phyloP scores from a whole-genome alignment of 371 early-diverging fungal species.

The Lichtheimia hyalospora region DNA sequence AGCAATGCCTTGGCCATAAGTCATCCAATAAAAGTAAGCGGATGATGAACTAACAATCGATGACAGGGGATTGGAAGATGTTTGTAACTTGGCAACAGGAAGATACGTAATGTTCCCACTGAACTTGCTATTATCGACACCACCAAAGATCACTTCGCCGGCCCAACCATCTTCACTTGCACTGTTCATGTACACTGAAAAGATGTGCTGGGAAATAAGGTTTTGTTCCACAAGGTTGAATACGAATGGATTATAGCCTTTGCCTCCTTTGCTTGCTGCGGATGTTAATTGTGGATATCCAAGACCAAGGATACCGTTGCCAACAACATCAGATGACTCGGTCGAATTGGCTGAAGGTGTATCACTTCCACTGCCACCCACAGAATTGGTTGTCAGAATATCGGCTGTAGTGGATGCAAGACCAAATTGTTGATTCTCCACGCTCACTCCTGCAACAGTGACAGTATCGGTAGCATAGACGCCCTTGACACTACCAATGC shows the following conservation, averaged over 20 bases:
- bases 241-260: constrained; percentile 36
- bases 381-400: constrained; percentile 33
- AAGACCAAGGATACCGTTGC: constrained; percentile 46
- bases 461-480: constrained; percentile 41
- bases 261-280: constrained; percentile 17
- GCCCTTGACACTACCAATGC: constrained; percentile 44
- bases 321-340: not conserved
- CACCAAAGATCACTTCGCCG: constrained; percentile 65
- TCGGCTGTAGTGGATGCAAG: constrained; percentile 26
- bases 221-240: constrained; percentile 37
- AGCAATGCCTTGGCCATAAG: constrained; percentile 33
- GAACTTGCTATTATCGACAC: constrained; percentile 51
- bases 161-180: constrained; percentile 23
- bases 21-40: constrained; percentile 41
- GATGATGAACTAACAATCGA: not conserved
- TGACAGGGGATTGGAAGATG: constrained; percentile 5
- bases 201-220: constrained; percentile 31
- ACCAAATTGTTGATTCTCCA: constrained; percentile 39
- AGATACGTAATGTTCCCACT: constrained; percentile 50
- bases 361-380: constrained; percentile 17
- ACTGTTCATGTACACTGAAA: constrained; percentile 39
- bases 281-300: constrained; percentile 41
- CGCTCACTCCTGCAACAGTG: constrained; percentile 29
- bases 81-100: constrained; percentile 17
- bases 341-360: constrained; percentile 3